Evolutionary conservation across 768 basidiomycete genomes (phyloP), one percentile per base, ranked within the genome.

Genomic region (Suillus luteus): DNA sequence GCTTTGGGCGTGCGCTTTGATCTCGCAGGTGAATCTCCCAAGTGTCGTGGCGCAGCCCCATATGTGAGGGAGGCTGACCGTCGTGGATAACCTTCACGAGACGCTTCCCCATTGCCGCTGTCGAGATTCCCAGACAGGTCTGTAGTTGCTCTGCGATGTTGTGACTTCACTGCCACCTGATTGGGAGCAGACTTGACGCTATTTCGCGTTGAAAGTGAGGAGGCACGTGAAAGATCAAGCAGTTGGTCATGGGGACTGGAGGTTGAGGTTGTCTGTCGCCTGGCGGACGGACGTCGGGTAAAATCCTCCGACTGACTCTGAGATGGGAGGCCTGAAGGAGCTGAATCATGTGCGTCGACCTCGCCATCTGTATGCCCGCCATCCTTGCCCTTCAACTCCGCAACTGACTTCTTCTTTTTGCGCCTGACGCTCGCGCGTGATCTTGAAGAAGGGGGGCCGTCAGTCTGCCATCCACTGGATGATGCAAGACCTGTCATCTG

Each of bases 341-440:
- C 22, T 58, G 38, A 27, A 19, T 41, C 24, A 1, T 38, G 27
- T 14, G 57, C 17, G 49, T 68, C 51, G 38, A 67, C 40, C 33
- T 74, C 74, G 0, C 69, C 71, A 58, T 74, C 73, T 19, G 74
- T 72, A 51, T 76, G 69, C 3, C 73, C 73, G 6, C 69, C 70
- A 9, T 72, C 69, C 14, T 54, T 62, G 10, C 74, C 72, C 59
- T 67, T 69, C 62, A 74, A 19, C 17, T 74, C 70, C 0, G 73
- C 69, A 49, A 76, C 66, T 3, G 69, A 72, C 9, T 57, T 65
- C 33, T 66, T 75, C 61, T 52, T 65, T 58, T 41, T 63, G 2
- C 59, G 69, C 15, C 59, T 69, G 37, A 48, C 35, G 14, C 33
- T 66, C 8, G 63, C 59, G 1, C 61, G 55, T 15, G 60, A 60